phyloP scores from a whole-genome alignment of 257 asterid species.

The Ilex asprella region DNA sequence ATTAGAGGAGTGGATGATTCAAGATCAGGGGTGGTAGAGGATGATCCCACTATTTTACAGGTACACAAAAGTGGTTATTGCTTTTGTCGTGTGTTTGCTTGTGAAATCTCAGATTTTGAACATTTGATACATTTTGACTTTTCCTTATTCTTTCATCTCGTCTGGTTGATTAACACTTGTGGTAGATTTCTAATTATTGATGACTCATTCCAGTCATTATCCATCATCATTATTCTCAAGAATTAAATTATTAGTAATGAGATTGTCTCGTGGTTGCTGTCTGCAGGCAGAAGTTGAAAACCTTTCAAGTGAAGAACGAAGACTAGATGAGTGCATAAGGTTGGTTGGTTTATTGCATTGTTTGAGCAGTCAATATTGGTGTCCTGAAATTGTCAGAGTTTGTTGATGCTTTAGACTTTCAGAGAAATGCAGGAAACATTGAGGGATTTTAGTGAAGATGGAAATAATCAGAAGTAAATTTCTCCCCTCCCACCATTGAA shows the following conservation, averaged over 20 bases:
- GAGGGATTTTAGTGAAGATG: constrained; percentile 75
- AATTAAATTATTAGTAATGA: not conserved
- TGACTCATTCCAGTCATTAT: not conserved
- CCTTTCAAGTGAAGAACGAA: constrained; percentile 67
- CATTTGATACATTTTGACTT: not conserved
- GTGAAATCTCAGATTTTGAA: too few relatives aligned
- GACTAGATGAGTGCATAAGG: constrained; percentile 71
- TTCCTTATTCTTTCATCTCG: not conserved
- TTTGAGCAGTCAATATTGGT: constrained; percentile 9
- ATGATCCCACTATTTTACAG: constrained; percentile 74
- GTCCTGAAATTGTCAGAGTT: constrained; percentile 6
- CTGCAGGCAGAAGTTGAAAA: constrained; percentile 79
- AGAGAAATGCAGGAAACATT: constrained; percentile 85
- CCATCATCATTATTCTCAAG: not conserved
- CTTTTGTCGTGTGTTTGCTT: not conserved
- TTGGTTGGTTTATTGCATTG: constrained; percentile 21
- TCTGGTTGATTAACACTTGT: not conserved
- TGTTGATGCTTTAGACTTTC: constrained; percentile 31
- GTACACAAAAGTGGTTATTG: constrained; percentile 26
- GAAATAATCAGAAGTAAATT: constrained; percentile 56
- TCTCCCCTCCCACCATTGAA: not conserved
- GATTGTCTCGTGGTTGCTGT: constrained; percentile 5
- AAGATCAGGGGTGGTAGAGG: constrained; percentile 62
- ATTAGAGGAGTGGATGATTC: constrained; percentile 64
- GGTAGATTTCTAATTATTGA: too few relatives aligned